Conservation (phyloP, 306 rosid genomes). For the Alnus glutinosa region DNA sequence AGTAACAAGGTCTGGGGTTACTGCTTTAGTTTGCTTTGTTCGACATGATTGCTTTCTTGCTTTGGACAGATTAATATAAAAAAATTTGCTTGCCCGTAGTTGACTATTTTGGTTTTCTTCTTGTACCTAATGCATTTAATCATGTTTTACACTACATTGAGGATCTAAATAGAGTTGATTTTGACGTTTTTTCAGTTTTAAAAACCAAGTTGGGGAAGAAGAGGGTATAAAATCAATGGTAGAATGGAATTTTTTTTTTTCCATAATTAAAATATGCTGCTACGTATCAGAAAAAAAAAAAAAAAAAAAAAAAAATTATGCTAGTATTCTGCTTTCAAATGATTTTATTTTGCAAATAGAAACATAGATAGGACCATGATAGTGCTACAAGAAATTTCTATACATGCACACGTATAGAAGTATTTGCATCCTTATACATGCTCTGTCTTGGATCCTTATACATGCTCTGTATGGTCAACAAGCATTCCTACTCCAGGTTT, state of each 20-base stretch:
- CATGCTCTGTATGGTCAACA: neutral
- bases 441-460: neutral
- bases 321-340: neutral
- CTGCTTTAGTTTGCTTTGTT: conserved; percentile 10
- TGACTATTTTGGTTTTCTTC: conserved; percentile 17
- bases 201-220: neutral
- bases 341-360: neutral
- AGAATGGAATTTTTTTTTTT: too few relatives aligned
- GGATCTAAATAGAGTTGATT: neutral
- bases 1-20: conserved; percentile 75
- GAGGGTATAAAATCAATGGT: neutral
- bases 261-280: neutral
- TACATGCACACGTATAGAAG: neutral
- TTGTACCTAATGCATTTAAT: neutral
- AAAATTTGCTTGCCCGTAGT: neutral
- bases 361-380: neutral
- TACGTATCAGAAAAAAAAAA: too few relatives aligned
- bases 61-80: neutral
- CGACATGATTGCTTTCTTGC: neutral
- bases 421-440: neutral
- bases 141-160: neutral
- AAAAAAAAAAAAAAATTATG: too few relatives aligned
- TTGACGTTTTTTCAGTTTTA: neutral
- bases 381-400: neutral
- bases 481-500: neutral